phyloP scores from a whole-genome alignment of 1,284 basidiomycete species.

The Amylostereum areolatum region DNA sequence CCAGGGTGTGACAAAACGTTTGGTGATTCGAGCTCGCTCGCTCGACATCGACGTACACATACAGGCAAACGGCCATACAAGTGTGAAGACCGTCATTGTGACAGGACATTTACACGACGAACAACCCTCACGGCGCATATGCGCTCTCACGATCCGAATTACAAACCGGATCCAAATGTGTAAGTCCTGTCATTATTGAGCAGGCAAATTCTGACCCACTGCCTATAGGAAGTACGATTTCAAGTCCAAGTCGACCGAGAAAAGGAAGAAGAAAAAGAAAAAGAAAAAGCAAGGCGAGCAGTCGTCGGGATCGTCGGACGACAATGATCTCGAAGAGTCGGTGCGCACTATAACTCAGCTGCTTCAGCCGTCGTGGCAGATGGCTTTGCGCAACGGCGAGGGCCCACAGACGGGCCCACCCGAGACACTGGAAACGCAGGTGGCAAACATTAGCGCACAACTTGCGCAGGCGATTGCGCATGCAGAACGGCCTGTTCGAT shows the following conservation, averaged over 20 bases:
- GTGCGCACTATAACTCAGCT: slow-evolving; percentile 66
- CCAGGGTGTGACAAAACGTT: slow-evolving; percentile 80
- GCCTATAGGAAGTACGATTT: slow-evolving; percentile 63
- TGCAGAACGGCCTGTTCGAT: slow-evolving; percentile 30
- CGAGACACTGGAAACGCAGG: slow-evolving; percentile 50
- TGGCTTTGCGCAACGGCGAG: not conserved
- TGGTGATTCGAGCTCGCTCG: slow-evolving; percentile 83
- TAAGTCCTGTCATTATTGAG: slow-evolving; percentile 30
- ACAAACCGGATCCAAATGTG: slow-evolving; percentile 78
- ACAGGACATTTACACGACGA: slow-evolving; percentile 79
- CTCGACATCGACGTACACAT: slow-evolving; percentile 83
- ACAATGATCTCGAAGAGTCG: slow-evolving; percentile 55
- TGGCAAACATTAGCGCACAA: slow-evolving; percentile 67
- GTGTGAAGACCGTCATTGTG: slow-evolving; percentile 72
- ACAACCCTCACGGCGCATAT: slow-evolving; percentile 78
- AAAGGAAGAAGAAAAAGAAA: slow-evolving; percentile 44
- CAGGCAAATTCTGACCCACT: slow-evolving; percentile 10
- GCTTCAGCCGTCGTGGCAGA: slow-evolving; percentile 38
- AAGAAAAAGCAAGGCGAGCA: slow-evolving; percentile 45
- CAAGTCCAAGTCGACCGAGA: slow-evolving; percentile 31
- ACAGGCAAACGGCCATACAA: slow-evolving; percentile 80
- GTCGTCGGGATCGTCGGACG: slow-evolving; percentile 16
- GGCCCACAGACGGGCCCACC: slow-evolving; percentile 15
- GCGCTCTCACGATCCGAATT: slow-evolving; percentile 74
- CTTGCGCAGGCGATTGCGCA: slow-evolving; percentile 71